Conservation (phyloP, 176 grass and related monocot species). For the Aegilops tauschii region DNA sequence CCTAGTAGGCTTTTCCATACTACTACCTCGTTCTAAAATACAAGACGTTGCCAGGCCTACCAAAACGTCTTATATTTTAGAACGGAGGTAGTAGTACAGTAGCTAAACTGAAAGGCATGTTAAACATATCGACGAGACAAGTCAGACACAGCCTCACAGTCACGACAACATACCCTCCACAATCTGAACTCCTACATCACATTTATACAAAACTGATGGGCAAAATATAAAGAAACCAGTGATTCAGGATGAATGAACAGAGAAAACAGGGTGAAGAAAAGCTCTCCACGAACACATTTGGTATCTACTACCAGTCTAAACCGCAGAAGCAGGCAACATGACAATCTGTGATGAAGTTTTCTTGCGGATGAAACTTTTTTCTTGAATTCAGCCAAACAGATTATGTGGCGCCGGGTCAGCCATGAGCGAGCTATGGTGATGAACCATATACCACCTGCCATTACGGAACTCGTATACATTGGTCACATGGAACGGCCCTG, state of each 20-base stretch:
- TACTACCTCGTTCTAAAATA: too few species aligned
- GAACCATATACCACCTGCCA: slow-evolving; percentile 83
- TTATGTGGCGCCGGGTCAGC: slow-evolving; percentile 52
- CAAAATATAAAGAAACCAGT: slow-evolving; percentile 24
- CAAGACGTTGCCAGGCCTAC: too few species aligned
- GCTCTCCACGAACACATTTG: slow-evolving; percentile 21
- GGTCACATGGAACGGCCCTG: slow-evolving; percentile 64
- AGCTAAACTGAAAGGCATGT: not conserved
- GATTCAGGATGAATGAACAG: slow-evolving; percentile 20
- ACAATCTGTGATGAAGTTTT: slow-evolving; percentile 9
- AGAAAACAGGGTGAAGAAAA: slow-evolving; percentile 17
- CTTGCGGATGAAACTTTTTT: not conserved
- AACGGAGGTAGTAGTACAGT: not conserved
- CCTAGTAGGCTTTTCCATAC: too few species aligned
- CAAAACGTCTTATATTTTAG: too few species aligned
- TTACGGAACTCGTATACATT: slow-evolving; percentile 76
- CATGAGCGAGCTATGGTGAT: slow-evolving; percentile 76
- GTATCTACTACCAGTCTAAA: slow-evolving; percentile 32
- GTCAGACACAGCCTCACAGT: slow-evolving; percentile 12
- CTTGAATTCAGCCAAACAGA: slow-evolving; percentile 59
- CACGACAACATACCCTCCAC: slow-evolving; percentile 14
- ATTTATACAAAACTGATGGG: slow-evolving; percentile 49
- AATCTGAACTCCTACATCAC: slow-evolving; percentile 37
- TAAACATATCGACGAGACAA: not conserved
- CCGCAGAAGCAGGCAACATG: not conserved